phyloP scores from a whole-genome alignment of 1,139 yeast species.

The Diutina rugosa region DNA sequence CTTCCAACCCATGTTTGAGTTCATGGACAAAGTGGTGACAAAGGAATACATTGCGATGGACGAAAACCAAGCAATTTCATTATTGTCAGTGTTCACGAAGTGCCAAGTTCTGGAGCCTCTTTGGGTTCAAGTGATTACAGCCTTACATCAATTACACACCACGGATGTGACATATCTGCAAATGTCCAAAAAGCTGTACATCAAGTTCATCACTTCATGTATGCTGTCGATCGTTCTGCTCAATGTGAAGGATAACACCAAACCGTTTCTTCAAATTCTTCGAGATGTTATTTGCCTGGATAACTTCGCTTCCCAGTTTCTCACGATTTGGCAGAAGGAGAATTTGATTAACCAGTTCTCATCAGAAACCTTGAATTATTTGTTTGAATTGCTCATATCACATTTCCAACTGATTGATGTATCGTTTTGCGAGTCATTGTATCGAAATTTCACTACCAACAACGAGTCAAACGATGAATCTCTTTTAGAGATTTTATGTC shows the following conservation, averaged over 20 bases:
- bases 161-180: background rate
- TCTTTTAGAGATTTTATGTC: slow-evolving; percentile 24
- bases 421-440: slow-evolving; percentile 30
- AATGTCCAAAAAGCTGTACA: background rate
- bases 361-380: background rate
- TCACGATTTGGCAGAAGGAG: background rate
- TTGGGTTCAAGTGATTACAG: slow-evolving; percentile 4
- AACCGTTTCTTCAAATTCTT: background rate
- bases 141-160: background rate
- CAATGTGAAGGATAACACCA: background rate
- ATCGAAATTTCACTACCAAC: slow-evolving; percentile 17
- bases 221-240: background rate
- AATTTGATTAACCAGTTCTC: background rate
- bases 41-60: slow-evolving; percentile 22
- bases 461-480: slow-evolving; percentile 19
- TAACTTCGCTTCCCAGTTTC: background rate
- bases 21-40: slow-evolving; percentile 9
- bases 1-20: slow-evolving; percentile 8
- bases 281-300: background rate
- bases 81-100: slow-evolving; percentile 9
- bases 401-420: slow-evolving; percentile 11
- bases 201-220: background rate
- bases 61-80: slow-evolving; percentile 13
- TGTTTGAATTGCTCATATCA: background rate
- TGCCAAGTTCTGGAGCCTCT: slow-evolving; percentile 2